Evolutionary conservation across 306 rosid species (phyloP).

Genomic region (Fagus crenata): DNA sequence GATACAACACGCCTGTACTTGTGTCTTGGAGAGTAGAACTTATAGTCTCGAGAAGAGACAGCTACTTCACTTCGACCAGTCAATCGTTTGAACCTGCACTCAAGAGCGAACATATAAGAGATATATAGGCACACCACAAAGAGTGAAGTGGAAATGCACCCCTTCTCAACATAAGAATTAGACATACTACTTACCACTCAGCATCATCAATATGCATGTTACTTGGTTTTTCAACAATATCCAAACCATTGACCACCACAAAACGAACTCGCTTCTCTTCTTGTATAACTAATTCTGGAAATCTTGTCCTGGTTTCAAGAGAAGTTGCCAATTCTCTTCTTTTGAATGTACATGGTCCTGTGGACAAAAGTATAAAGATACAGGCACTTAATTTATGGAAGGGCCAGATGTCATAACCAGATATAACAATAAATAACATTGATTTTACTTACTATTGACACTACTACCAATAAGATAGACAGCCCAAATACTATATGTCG

Average conservation of each 20-base stretch:
- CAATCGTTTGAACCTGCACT: slow-evolving; percentile 79
- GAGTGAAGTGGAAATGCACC: background rate
- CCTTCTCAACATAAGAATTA: slow-evolving; percentile 4
- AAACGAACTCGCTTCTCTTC: slow-evolving; percentile 97
- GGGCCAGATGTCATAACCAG: background rate
- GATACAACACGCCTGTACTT: slow-evolving; percentile 75
- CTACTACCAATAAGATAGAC: background rate
- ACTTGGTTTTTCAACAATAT: slow-evolving; percentile 81
- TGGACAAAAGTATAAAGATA: slow-evolving; percentile 21
- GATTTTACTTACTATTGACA: slow-evolving; percentile 1
- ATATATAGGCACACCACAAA: background rate
- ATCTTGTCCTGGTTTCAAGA: slow-evolving; percentile 81
- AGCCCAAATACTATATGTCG: background rate
- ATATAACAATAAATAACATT: background rate
- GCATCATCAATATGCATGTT: slow-evolving; percentile 61
- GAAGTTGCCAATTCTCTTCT: slow-evolving; percentile 98
- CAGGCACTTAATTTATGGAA: slow-evolving; percentile 4
- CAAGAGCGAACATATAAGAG: slow-evolving; percentile 27
- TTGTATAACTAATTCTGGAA: slow-evolving; percentile 90
- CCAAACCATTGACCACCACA: slow-evolving; percentile 89
- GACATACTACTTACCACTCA: slow-evolving; percentile 61
- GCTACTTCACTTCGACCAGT: slow-evolving; percentile 90
- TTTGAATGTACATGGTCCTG: slow-evolving; percentile 71
- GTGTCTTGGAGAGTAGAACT: slow-evolving; percentile 94
- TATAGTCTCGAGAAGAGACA: slow-evolving; percentile 67